Evolutionary conservation across 306 rosid species (phyloP).

Genomic region (Vigna angularis): DNA sequence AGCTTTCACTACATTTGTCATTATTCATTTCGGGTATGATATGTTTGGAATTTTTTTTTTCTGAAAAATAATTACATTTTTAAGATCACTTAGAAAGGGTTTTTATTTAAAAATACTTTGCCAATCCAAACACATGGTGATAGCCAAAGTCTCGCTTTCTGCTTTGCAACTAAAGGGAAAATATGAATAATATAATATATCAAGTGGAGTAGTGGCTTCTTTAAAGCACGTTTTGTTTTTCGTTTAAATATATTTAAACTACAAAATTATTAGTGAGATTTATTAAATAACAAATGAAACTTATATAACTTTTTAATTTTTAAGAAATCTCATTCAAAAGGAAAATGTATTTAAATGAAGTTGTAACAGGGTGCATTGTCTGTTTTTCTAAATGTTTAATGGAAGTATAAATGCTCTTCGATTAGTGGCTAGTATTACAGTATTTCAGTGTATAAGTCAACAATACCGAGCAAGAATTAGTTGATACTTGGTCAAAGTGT

Average conservation of each 20-base stretch:
- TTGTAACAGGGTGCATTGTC: not conserved
- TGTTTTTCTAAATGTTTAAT: too few relatives aligned
- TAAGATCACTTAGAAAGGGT: not conserved
- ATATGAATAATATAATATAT: not conserved
- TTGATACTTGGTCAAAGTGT: too few relatives aligned
- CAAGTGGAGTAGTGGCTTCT: not conserved
- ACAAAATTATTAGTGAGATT: not conserved
- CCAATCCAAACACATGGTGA: not conserved
- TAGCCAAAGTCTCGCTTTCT: not conserved
- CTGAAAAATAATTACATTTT: not conserved
- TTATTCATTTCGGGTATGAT: conserved; percentile 5
- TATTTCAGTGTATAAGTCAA: too few relatives aligned
- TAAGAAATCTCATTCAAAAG: too few relatives aligned
- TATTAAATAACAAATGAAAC: too few relatives aligned
- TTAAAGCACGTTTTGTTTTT: not conserved
- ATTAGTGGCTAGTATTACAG: not conserved
- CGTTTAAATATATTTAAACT: too few relatives aligned
- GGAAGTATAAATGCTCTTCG: too few relatives aligned
- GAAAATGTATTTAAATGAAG: not conserved
- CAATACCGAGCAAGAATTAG: too few relatives aligned
- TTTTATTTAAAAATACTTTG: not conserved
- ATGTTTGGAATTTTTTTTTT: conserved; percentile 5
- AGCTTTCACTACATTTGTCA: conserved; percentile 9
- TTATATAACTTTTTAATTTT: too few relatives aligned
- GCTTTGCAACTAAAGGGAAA: not conserved